Base-by-base conservation (phyloP, 805 yeast genomes). In the Yamadazyma scolyti region DNA sequence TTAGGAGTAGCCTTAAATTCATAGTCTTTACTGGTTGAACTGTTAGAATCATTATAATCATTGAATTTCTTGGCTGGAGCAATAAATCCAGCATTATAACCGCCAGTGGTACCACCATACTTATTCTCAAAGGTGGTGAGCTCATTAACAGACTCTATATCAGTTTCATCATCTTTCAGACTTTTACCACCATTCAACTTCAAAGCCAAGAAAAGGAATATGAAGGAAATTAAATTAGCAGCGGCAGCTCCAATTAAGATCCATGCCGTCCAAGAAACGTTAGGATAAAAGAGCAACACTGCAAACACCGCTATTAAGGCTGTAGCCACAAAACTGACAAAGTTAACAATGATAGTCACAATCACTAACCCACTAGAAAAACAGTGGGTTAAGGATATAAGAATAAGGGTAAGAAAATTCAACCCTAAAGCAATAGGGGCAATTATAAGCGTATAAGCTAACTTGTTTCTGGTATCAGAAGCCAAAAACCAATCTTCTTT, bases 241-340 rank as follows among this genome's bases (percentile, higher is more conserved):
- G 67, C 80, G 9, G 84, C 81, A 4, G 85, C 71, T 1, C 82
- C 87, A 17, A 82, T 68, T 46, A 80, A 62, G 20, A 79, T 50
- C 89, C 90, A 83, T 6, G 79, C 68, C n/a, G 78, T 68, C 89
- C 89, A 83, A 5, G 67, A 56, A 11, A 80, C 65, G 39, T 78
- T 62, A 6, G 93, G 93, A 44, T 65, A 71, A 51, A 79, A 83
- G 10, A 76, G 58, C 29, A 84, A 46, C 22, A 82, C 66, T 0
- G 65, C 61, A 17, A 78, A 68, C 8, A 83, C 56, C 32, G 82
- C 73, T 15, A 71, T 56, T 23, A 82, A 41, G 1, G 80, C 69
- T 7, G 85, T 58, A 8, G 71, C 63, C 10, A 77, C 38, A 49
- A 81, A 78, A 0, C 79, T 63, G 8, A 82, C 24, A 15, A 73